Evolutionary conservation across 306 rosid species (phyloP), one percentile per base, ranked within the genome.

Genomic region (Cucurbita ficifolia): DNA sequence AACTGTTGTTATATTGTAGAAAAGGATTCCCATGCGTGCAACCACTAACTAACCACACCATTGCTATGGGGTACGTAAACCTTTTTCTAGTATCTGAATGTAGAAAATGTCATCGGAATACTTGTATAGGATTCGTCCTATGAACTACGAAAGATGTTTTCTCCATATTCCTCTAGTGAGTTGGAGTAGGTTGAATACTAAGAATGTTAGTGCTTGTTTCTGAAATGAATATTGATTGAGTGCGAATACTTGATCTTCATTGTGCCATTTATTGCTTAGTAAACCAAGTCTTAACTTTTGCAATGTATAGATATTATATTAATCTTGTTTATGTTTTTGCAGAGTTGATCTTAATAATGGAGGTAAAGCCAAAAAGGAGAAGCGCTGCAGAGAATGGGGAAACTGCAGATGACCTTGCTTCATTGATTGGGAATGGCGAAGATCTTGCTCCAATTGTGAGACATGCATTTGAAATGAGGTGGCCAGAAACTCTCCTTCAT

Each of bases 381-480:
- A 57, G 17, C 64, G 72, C 74, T 45, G 33, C 67, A n/a, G 99
- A 89, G 75, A 78, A 84, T 80, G 92, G 91, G 49, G 99, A 91
- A 49, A 75, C 83, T 4, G 92, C 87, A 24, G 99, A 94, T 81
- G 99, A 94, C 76, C 82, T 94, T 4, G 89, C 89, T 0, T 91
- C 99, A 33, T 78, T 94, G 84, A 81, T 89, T 54, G 95, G 88
- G 45, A 94, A 94, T 69, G 97, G 97, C 4, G 99, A 94, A 48
- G 96, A 94, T 58, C 78, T 94, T 49, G 88, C 88, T 67, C 99
- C 96, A 49, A 86, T 91, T 77, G 97, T 94, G 9, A 78, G 97
- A 81, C 97, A 94, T 74, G 95, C 96, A 42, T 91, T 94, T 35
- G 97, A 94, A 86, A 89, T 85, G 89, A 91, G 96, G 50, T 84